Evolutionary conservation across 139 green algal species (phyloP).

Genomic region (Mesotaenium endlicherianum): DNA sequence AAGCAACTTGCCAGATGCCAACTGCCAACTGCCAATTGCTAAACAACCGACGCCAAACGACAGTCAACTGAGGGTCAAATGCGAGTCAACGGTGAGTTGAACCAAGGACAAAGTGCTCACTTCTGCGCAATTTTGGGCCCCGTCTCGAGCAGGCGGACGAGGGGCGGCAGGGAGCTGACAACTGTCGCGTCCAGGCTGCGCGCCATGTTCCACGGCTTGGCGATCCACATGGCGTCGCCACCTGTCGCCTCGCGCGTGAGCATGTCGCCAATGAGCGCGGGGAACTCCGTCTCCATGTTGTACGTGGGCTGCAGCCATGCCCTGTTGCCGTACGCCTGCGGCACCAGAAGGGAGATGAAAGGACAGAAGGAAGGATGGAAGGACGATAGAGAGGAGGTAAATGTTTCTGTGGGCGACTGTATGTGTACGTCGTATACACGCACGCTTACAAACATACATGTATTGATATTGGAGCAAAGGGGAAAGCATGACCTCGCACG

Average conservation of each 20-base stretch:
- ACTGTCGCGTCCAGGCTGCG: conserved; percentile 44
- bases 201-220: conserved; percentile 53
- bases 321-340: conserved; percentile 22
- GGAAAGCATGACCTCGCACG: too few relatives aligned
- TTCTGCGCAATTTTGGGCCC: conserved; percentile 50
- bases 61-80: too few relatives aligned
- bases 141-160: conserved; percentile 45
- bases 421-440: too few relatives aligned
- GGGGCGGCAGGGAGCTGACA: background rate
- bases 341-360: background rate
- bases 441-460: background rate
- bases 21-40: too few relatives aligned
- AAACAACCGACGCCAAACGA: too few relatives aligned
- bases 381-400: background rate
- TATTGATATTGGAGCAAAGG: too few relatives aligned
- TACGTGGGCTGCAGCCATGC: conserved; percentile 45
- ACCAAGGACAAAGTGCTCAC: too few relatives aligned
- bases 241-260: background rate
- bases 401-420: too few relatives aligned
- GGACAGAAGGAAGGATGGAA: background rate
- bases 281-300: conserved; percentile 26
- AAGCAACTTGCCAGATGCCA: too few relatives aligned
- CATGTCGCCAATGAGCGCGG: conserved; percentile 40
- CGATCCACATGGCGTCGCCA: conserved; percentile 41
- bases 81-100: too few relatives aligned